Conservation (phyloP, 768 basidiomycete species). For the Amanita muscaria region DNA sequence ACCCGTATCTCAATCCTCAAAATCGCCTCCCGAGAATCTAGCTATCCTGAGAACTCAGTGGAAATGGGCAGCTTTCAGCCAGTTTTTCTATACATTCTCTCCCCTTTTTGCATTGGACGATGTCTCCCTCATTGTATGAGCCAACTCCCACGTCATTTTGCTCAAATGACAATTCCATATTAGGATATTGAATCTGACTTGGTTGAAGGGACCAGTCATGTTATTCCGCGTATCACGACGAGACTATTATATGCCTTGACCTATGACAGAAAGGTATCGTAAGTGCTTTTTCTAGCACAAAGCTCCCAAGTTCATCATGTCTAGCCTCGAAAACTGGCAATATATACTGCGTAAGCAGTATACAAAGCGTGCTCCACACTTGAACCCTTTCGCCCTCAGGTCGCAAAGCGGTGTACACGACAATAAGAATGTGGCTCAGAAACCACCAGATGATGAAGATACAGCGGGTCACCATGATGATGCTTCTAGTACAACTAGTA, state of each 20-base stretch:
- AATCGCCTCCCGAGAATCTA: conserved; percentile 30
- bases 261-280: conserved; percentile 77
- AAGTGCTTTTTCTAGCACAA: conserved; percentile 22
- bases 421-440: too few species aligned
- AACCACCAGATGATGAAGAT: neutral
- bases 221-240: conserved; percentile 67
- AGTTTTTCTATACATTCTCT: conserved; percentile 83
- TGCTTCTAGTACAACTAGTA: neutral
- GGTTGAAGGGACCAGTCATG: conserved; percentile 44
- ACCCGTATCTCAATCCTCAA: conserved; percentile 14
- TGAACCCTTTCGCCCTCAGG: conserved; percentile 66
- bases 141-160: conserved; percentile 9
- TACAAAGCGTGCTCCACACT: conserved; percentile 56
- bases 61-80: conserved; percentile 90
- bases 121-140: conserved; percentile 54
- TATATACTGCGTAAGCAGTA: conserved; percentile 70
- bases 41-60: conserved; percentile 63
- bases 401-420: conserved; percentile 25
- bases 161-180: conserved; percentile 11
- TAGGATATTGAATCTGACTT: conserved; percentile 81
- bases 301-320: conserved; percentile 14
- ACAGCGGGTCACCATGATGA: neutral
- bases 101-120: conserved; percentile 64
- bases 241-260: conserved; percentile 65
- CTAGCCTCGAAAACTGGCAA: conserved; percentile 73